Conservation (phyloP, 768 basidiomycete species). For the Mrakia blollopis region DNA sequence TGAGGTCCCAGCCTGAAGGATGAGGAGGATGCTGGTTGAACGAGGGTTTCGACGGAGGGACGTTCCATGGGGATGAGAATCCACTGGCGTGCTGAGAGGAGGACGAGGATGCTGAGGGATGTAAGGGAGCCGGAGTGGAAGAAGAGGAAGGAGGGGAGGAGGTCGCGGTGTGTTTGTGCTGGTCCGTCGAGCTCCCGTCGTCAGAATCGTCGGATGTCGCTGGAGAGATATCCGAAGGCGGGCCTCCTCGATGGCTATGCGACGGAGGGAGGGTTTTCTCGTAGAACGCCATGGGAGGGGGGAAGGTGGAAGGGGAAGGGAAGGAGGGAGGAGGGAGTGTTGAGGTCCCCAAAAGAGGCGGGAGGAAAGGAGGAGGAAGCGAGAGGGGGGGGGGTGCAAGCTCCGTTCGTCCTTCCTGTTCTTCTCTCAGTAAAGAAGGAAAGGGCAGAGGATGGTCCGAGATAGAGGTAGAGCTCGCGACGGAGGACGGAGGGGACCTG, state of each 20-base stretch:
- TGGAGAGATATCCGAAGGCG: not conserved
- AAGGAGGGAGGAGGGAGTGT: not conserved
- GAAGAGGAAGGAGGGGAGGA: not conserved
- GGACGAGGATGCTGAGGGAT: not conserved
- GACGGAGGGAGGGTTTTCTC: not conserved
- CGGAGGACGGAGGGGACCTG: too few species aligned
- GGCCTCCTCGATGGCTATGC: not conserved
- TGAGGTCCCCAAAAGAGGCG: too few species aligned
- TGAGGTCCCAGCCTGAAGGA: conserved; percentile 5
- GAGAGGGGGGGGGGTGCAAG: not conserved
- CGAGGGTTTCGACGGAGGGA: not conserved
- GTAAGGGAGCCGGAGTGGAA: not conserved
- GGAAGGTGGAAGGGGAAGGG: not conserved
- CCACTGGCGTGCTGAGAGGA: not conserved
- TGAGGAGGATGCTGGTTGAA: conserved; percentile 2
- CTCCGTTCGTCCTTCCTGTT: too few species aligned
- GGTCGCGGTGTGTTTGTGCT: not conserved
- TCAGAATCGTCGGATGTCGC: not conserved
- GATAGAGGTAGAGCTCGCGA: too few species aligned
- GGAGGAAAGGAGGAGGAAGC: not conserved
- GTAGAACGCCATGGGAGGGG: conserved; percentile 1
- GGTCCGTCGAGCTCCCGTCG: not conserved
- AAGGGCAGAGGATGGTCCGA: not conserved
- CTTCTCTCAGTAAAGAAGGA: too few species aligned
- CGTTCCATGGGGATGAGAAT: conserved; percentile 7